Evolutionary conservation across 352 stramenopile genomes (phyloP).

Genomic region (Globisporangium mamillatum): DNA sequence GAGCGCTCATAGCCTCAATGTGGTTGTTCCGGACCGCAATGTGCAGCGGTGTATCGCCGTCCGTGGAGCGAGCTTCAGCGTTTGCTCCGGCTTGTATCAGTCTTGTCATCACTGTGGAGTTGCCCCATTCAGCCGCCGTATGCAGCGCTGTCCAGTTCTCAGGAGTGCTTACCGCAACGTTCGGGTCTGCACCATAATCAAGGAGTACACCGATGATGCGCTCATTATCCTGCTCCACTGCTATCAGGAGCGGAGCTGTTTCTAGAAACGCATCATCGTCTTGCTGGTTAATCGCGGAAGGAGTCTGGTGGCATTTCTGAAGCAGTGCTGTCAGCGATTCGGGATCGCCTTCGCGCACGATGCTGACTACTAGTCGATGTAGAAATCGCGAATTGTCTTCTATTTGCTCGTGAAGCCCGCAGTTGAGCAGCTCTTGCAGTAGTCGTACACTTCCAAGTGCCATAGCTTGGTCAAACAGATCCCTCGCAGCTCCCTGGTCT

Average conservation of each 20-base stretch:
- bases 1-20: too few relatives aligned
- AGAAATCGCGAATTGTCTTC: not conserved
- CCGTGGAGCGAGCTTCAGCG: not conserved
- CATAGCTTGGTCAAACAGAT: not conserved
- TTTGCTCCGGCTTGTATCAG: not conserved
- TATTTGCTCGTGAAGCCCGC: not conserved
- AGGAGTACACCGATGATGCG: not conserved
- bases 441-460: not conserved
- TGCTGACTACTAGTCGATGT: not conserved
- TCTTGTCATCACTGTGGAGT: not conserved
- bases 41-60: not conserved
- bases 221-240: not conserved
- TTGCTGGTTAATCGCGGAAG: too few relatives aligned
- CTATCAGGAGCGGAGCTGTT: not conserved
- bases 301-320: not conserved
- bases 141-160: not conserved
- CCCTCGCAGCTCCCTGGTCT: too few relatives aligned
- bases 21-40: not conserved
- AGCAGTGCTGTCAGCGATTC: not conserved
- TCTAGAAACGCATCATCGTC: not conserved
- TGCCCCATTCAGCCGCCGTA: constrained; percentile 1
- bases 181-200: not conserved
- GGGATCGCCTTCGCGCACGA: constrained; percentile 1
- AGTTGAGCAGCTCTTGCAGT: not conserved
- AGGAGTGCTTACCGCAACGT: not conserved